Conservation (phyloP, 2,329 filamentous ascomycete species). For the Plectosphaerella cucumerina region DNA sequence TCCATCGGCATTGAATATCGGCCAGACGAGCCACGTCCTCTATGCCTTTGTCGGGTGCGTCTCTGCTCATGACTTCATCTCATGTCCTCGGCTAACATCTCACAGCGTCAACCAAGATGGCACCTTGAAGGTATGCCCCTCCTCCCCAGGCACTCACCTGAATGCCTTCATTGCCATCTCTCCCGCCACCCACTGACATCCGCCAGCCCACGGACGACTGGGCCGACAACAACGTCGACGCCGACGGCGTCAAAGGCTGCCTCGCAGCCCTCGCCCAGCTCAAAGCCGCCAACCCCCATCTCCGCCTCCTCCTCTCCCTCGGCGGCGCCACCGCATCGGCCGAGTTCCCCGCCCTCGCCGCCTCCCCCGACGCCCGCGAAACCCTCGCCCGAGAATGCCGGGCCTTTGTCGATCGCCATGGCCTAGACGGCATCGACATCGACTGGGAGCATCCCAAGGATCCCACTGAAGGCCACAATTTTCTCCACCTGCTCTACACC, state of each 20-base stretch:
- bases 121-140: slow-evolving; percentile 33
- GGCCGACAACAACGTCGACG: slow-evolving; percentile 56
- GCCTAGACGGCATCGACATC: slow-evolving; percentile 62
- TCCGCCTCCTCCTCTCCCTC: slow-evolving; percentile 59
- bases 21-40: slow-evolving; percentile 58
- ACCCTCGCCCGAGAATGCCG: slow-evolving; percentile 52
- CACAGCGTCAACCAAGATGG: slow-evolving; percentile 27
- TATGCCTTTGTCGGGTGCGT: slow-evolving; percentile 57
- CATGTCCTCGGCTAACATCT: not conserved
- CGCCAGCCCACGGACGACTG: slow-evolving; percentile 52
- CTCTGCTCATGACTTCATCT: not conserved
- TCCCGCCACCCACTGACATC: not conserved
- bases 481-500: slow-evolving; percentile 49
- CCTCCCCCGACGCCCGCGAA: slow-evolving; percentile 38
- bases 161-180: not conserved
- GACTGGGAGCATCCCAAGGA: slow-evolving; percentile 65
- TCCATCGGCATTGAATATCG: slow-evolving; percentile 53
- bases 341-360: slow-evolving; percentile 55
- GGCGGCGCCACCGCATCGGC: slow-evolving; percentile 61
- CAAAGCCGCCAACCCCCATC: slow-evolving; percentile 49
- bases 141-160: not conserved
- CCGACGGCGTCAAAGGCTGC: slow-evolving; percentile 57
- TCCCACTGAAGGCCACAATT: slow-evolving; percentile 50
- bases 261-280: slow-evolving; percentile 54
- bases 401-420: slow-evolving; percentile 50